Base-by-base conservation (phyloP, 139 green algal genomes). In the Nannochloris sp. region DNA sequence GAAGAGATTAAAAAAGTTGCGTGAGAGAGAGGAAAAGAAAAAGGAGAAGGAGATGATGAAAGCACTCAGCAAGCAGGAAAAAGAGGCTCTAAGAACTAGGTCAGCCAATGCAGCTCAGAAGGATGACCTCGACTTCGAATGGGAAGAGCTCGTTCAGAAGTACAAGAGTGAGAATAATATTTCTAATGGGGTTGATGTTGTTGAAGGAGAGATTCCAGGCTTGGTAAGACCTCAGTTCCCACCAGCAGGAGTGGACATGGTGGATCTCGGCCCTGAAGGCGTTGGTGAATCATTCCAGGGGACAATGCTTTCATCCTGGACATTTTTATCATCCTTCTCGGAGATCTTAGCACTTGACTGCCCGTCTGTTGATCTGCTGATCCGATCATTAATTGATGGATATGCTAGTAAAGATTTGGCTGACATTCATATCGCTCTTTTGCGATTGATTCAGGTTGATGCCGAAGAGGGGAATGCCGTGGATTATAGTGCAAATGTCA, bases 91-190 rank as follows among this genome's bases (percentile, higher is more conserved):
- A 33, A 67, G 72, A 23, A 48, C 78, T 48, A 45, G 76, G 31
- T 36, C 74, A 44, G 57, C 74, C 12, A 60, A 77, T 2, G 53
- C 51, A 1, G 46, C 49, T n/a, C 80, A 75, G 4, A 80, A 79
- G 8, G 88, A 95, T 65, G 88, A 94, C 56, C 49, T 82, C 33
- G 86, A 93, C 5, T 40, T 94, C 1, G 88, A 95, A 61, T 84
- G 75, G 74, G 76, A 86, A 20, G 53, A 48, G 26, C 67, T 94
- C 8, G 36, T 89, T 25, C 58, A 75, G 2, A 49, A 59, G 4
- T 72, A 75, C 14, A 65, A 65, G 6, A 51, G 55, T 13, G 40
- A 56, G 4, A 59, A 73, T 55, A 50, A 64, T 6, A 49, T 75
- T 58, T 31, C 56, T 10, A 23, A 46, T 44, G 25, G 12, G 8